These are phyloP conservation scores for Monilinia vaccinii-corymbosi DNA, from an alignment of 2,329 filamentous ascomycete genomes.

Conservation along the genomic window DNA sequence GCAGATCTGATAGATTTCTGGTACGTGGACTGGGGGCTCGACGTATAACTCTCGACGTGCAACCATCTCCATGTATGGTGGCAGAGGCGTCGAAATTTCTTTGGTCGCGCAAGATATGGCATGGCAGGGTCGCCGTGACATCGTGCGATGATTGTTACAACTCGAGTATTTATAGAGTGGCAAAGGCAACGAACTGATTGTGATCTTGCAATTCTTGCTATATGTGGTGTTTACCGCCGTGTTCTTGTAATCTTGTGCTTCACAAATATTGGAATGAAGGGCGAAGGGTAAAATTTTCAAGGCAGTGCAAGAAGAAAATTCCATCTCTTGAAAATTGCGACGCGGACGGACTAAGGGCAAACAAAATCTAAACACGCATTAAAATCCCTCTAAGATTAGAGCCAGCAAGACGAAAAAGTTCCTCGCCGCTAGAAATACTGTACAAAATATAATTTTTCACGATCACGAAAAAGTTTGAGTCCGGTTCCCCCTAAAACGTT, in stretches of 20 bases:
- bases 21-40: neutral
- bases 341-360: too few relatives aligned
- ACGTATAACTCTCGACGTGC: neutral
- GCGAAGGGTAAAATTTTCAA: neutral
- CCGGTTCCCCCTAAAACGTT: neutral
- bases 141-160: neutral
- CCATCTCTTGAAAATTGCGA: too few relatives aligned
- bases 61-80: neutral
- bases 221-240: neutral
- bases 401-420: too few relatives aligned
- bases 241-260: neutral
- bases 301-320: neutral
- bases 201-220: too few relatives aligned
- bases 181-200: too few relatives aligned
- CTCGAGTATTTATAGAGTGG: neutral
- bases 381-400: too few relatives aligned
- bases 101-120: neutral
- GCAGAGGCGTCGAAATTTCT: neutral
- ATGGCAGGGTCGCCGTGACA: neutral
- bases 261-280: accelerated
- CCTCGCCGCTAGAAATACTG: too few relatives aligned
- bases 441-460: neutral
- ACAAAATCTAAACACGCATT: too few relatives aligned
- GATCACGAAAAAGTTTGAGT: neutral
- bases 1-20: neutral